Evolutionary conservation across 768 basidiomycete genomes (phyloP), one percentile per base, ranked within the genome.

Genomic region (Xanthoconium stramineum): DNA sequence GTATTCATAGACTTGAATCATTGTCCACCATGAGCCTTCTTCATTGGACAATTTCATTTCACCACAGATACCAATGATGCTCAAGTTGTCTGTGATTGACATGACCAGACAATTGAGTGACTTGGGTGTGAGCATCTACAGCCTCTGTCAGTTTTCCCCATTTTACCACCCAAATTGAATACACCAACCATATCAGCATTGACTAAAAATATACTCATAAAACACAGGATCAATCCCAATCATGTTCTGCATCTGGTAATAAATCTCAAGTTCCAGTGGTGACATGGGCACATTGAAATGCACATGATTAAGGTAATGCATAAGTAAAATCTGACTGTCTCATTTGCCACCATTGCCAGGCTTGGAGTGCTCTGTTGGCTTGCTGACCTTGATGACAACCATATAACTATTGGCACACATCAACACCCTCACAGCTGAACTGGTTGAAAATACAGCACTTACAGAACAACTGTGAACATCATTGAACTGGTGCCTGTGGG

Each of bases 191-290:
- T 94, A 80, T 98, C 94, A 50, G 94, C 94, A 76, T 98, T 94
- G 10, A 98, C 83, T 96, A 72, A 97, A 96, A 61, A 98, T 89
- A 68, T 97, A 97, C 74, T 98, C 94, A 70, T 98, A 98, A 73
- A 98, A 98, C 9, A 93, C 89, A 1, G 94, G 94, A 66, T 98
- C 94, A 57, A 98, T 94, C 14, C 94, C 94, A 60, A 98, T 96
- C 56, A 97, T 92, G 61, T 98, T 98, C 51, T 93, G 83, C 93
- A 97, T 96, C 72, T 98, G 94, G 71, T 98, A 94, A 65, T 93
- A 96, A 48, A 98, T 85, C 72, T 98, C 94, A 50, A 98, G 76
- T 69, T 98, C 94, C 60, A 98, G 72, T 1, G 94, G 94, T 5
- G 84, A 87, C 94, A 98, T 98, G 0, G 94, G 88, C 3, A 85